Base-by-base conservation (phyloP, 176 grass and related monocot species). In the Oryza longistaminata region DNA sequence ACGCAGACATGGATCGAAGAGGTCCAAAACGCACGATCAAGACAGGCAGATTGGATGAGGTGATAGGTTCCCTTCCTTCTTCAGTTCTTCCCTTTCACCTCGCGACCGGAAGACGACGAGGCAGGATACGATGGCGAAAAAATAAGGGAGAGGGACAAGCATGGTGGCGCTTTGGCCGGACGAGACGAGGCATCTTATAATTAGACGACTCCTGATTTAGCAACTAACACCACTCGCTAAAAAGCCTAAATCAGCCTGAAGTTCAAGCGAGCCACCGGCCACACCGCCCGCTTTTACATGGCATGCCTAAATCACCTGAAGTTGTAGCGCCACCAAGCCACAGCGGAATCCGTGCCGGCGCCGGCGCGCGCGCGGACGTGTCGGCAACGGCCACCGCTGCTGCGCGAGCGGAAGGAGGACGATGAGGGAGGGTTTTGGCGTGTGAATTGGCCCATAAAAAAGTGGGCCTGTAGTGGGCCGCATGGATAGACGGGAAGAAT, bases 181-280 rank as follows among this genome's bases (percentile, higher is more conserved):
- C 31, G 65, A 64, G 88, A 76, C 17, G 71, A 77, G 31, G 52
- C 88, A 52, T 70, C 82, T 82, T 85, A 89, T 76, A 21, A 89
- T 89, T 89, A 71, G 88, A 76, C 61, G 65, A 33, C 42, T 76
- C 88, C 88, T 12, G 72, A 71, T 89, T 89, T 89, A 89, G 88
- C 22, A 64, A 89, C 58, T 24, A 62, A 24, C n/a, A 62, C 66
- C 34, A 17, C 64, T 52, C 74, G 55, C 52, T 83, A 10, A 53
- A 53, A 58, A 58, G 19, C 53, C 21, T 62, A 62, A 24, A 62
- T 58, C 52, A 21, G 17, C 17, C 17, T 7, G 52, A 58, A 58
- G 52, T 58, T 58, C 17, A 62, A 8, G n/a, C n/a, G n/a, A 62
- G 8, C 19, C 34, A 35, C 34, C 34, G 34, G 34, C 34, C 19